phyloP scores from a whole-genome alignment of 192 early-diverging fungal genomes.

The Linnemannia exigua region DNA sequence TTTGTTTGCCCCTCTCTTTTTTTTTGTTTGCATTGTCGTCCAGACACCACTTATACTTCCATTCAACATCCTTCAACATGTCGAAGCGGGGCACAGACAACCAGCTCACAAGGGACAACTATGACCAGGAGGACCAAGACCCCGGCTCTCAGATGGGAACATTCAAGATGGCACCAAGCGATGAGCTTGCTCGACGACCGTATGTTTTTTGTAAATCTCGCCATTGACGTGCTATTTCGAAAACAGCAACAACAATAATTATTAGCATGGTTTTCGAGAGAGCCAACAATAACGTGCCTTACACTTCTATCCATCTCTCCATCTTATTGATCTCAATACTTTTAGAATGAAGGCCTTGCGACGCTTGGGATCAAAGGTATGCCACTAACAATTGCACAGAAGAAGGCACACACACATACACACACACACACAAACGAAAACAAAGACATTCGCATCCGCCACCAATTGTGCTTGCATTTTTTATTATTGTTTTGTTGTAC shows the following conservation, averaged over 20 bases:
- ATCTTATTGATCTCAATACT: neutral
- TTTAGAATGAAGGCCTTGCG: conserved; percentile 26
- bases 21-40: neutral
- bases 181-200: conserved; percentile 39
- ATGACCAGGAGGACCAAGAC: conserved; percentile 26
- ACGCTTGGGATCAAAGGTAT: conserved; percentile 36
- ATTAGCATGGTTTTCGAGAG: no score
- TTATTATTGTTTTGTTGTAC: no score
- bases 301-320: neutral
- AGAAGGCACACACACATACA: neutral
- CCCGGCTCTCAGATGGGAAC: conserved; percentile 14
- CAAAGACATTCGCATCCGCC: neutral
- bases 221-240: no score
- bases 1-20: neutral
- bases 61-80: conserved; percentile 13
- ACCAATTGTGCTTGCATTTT: neutral
- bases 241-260: no score
- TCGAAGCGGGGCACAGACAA: conserved; percentile 45
- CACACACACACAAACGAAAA: neutral
- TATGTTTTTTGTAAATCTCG: conserved; percentile 4
- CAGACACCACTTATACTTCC: neutral
- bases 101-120: conserved; percentile 36
- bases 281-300: no score
- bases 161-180: conserved; percentile 22
- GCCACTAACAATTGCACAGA: neutral